These are phyloP conservation scores for Rhynchosporium agropyri DNA, from an alignment of 2,329 filamentous ascomycete genomes.

Conservation along the genomic window DNA sequence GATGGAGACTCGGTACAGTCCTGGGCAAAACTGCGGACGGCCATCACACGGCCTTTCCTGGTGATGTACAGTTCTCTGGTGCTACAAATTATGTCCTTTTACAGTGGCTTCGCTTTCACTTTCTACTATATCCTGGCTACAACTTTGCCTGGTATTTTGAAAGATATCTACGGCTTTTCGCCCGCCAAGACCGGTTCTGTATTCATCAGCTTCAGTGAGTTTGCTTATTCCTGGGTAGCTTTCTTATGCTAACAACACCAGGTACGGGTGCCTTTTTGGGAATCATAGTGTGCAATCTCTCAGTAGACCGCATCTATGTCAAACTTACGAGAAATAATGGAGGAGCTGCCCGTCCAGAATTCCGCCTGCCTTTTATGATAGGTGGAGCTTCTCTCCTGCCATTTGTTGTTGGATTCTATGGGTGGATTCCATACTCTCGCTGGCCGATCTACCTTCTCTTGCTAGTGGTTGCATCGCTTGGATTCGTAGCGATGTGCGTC, in stretches of 20 bases:
- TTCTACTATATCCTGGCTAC: conserved; percentile 52
- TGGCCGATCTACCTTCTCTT: conserved; percentile 57
- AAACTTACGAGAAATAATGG: conserved; percentile 28
- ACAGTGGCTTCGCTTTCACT: conserved; percentile 47
- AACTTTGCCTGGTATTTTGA: conserved; percentile 48
- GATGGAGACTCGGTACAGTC: conserved; percentile 52
- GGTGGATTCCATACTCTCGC: conserved; percentile 53
- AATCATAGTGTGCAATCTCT: conserved; percentile 46
- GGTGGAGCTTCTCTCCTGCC: conserved; percentile 57
- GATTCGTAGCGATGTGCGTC: conserved; percentile 52
- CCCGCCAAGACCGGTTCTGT: conserved; percentile 55
- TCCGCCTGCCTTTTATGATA: conserved; percentile 62
- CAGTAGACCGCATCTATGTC: conserved; percentile 39
- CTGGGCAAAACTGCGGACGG: conserved; percentile 45
- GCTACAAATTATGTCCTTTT: conserved; percentile 49
- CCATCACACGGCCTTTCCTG: conserved; percentile 46
- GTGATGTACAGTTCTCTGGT: conserved; percentile 54
- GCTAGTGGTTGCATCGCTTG: conserved; percentile 49
- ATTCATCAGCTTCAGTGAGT: conserved; percentile 56
- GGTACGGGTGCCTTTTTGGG: conserved; percentile 42
- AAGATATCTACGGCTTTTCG: conserved; percentile 46
- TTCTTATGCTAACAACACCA: conserved; percentile 25
- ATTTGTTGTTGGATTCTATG: conserved; percentile 57
- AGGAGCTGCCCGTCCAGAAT: conserved; percentile 52
- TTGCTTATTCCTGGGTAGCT: background rate